Percentiles rank a stretch among this genome's conserved stretches.
These are phyloP conservation scores for Mariannaea elegans DNA, from an alignment of 2,329 filamentous ascomycete genomes.

Conservation along the genomic window DNA sequence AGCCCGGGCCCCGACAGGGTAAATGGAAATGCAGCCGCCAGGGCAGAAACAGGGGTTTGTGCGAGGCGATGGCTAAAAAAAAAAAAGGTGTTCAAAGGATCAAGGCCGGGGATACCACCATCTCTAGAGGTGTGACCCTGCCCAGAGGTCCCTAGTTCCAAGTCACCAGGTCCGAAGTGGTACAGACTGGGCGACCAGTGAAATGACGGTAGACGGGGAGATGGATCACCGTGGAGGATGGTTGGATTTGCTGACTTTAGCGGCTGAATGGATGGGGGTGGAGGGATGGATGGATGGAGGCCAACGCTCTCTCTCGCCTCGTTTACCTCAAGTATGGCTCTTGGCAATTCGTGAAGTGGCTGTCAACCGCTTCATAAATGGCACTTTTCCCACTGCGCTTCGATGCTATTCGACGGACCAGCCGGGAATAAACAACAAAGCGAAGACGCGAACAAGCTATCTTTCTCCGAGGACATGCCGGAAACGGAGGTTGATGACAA, in stretches of 20 bases:
- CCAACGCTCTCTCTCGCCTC: neutral
- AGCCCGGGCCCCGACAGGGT: neutral
- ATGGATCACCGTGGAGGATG: neutral
- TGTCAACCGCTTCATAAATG: no score
- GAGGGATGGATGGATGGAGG: conserved; percentile 1
- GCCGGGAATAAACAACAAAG: conserved; percentile 9
- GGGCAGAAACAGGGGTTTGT: conserved; percentile 8
- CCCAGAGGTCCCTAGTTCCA: conserved; percentile 3
- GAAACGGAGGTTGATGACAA: neutral
- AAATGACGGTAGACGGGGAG: neutral
- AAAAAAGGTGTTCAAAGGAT: neutral
- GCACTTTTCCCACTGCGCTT: no score
- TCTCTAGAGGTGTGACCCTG: neutral
- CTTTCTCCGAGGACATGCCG: neutral
- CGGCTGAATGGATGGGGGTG: conserved; percentile 1
- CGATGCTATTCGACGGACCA: neutral
- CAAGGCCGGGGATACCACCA: conserved; percentile 5
- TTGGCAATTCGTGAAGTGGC: no score
- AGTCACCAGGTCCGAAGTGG: conserved; percentile 15
- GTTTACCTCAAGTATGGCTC: neutral
- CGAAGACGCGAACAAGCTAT: neutral
- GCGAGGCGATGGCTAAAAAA: neutral
- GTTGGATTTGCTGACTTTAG: conserved; percentile 1
- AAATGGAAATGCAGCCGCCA: conserved; percentile 3
- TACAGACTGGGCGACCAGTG: conserved; percentile 10